A percentile compares a stretch with the other conserved stretches of the same genome.
Conservation (phyloP, 2,329 filamentous ascomycete species). For the Talaromyces sp. region DNA sequence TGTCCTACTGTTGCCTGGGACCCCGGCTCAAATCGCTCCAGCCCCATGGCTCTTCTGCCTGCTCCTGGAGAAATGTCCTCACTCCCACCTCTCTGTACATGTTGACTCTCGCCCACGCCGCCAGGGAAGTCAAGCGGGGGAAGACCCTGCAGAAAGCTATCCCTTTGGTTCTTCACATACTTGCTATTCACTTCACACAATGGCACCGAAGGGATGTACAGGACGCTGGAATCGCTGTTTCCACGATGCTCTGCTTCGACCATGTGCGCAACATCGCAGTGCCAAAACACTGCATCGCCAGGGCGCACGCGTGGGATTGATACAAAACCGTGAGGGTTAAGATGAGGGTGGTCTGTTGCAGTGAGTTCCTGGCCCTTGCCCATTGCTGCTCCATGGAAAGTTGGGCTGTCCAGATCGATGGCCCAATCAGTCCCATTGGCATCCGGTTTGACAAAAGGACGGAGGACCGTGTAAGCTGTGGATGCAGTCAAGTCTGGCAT, state of each 20-base stretch:
- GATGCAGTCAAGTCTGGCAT: conserved; percentile 35
- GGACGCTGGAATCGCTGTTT: conserved; percentile 27
- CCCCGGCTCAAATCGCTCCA: neutral
- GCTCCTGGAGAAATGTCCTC: neutral
- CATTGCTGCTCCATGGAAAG: conserved; percentile 37
- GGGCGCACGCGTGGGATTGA: conserved; percentile 35
- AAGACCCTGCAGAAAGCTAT: conserved; percentile 48
- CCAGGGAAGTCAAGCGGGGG: conserved; percentile 36
- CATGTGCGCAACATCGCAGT: conserved; percentile 37
- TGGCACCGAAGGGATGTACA: conserved; percentile 34
- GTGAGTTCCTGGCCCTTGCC: conserved; percentile 34
- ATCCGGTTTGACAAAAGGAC: conserved; percentile 34
- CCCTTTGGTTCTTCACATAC: conserved; percentile 46
- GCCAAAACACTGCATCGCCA: conserved; percentile 42
- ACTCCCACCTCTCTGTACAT: neutral
- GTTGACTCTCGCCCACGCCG: conserved; percentile 6
- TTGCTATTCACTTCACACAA: conserved; percentile 26
- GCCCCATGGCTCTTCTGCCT: conserved; percentile 4
- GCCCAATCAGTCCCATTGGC: conserved; percentile 33
- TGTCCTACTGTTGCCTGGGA: neutral
- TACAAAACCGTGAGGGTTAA: conserved; percentile 35
- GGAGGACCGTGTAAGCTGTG: conserved; percentile 39
- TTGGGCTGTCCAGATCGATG: conserved; percentile 25
- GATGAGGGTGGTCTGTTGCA: conserved; percentile 34
- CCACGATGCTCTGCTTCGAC: conserved; percentile 38